These are phyloP conservation scores for Calocera viscosa DNA, from an alignment of 768 basidiomycete species.

Conservation along the genomic window DNA sequence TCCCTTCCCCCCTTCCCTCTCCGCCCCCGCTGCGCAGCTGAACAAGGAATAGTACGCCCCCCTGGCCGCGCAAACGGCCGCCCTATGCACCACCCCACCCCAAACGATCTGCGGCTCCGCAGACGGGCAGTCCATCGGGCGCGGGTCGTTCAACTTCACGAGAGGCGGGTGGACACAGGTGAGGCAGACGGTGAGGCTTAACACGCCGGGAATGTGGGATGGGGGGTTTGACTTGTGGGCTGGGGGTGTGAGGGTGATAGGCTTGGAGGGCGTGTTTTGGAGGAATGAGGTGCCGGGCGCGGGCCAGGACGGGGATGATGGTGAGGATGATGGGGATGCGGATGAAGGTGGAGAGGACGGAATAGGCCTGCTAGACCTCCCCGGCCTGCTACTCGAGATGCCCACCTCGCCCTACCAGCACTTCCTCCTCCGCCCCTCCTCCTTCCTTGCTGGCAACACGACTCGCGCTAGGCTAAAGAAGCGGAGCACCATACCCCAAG, in stretches of 20 bases:
- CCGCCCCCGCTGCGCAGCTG: neutral
- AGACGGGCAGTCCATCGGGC: constrained; percentile 44
- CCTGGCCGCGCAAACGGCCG: constrained; percentile 50
- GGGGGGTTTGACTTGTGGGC: constrained; percentile 53
- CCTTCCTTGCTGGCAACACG: too few species aligned
- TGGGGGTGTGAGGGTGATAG: constrained; percentile 44
- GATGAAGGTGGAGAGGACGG: neutral
- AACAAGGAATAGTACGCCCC: constrained; percentile 49
- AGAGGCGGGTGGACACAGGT: constrained; percentile 60
- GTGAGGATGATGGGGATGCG: constrained; percentile 11
- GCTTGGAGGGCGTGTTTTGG: constrained; percentile 19
- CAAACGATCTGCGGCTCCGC: constrained; percentile 47
- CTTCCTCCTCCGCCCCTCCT: neutral
- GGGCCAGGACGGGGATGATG: constrained; percentile 7
- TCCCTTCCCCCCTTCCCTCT: constrained; percentile 20
- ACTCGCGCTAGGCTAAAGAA: neutral
- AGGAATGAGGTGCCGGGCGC: constrained; percentile 11
- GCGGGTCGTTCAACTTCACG: constrained; percentile 54
- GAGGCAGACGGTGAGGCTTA: constrained; percentile 54
- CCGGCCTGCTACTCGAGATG: neutral
- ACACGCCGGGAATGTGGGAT: constrained; percentile 59
- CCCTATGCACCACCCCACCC: constrained; percentile 45
- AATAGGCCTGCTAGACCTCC: neutral
- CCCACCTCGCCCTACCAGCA: neutral
- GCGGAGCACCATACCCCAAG: neutral